Evolutionary conservation across 129 eudicot species (phyloP).

Genomic region (Centrapalus pauciflorus): DNA sequence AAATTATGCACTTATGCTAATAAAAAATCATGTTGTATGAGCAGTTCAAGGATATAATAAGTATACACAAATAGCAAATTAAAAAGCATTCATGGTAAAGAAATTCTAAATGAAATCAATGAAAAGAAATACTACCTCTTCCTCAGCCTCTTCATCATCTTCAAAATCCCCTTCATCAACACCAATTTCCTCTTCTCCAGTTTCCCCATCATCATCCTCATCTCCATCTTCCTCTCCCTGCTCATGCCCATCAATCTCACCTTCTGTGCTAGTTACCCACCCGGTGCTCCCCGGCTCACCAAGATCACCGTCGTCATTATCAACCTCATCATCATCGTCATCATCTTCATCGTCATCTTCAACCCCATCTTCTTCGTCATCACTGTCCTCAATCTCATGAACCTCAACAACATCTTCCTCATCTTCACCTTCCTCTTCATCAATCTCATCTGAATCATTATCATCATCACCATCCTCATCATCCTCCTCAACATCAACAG

Average conservation of each 20-base stretch:
- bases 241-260: slow-evolving; percentile 97
- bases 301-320: slow-evolving; percentile 50
- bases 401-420: slow-evolving; percentile 89
- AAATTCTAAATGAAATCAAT: neutral
- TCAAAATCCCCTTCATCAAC: slow-evolving; percentile 69
- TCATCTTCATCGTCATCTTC: slow-evolving; percentile 67
- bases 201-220: slow-evolving; percentile 94
- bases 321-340: slow-evolving; percentile 60
- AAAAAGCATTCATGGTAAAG: neutral
- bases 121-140: slow-evolving; percentile 50
- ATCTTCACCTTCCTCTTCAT: slow-evolving; percentile 76
- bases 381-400: slow-evolving; percentile 78
- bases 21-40: neutral
- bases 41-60: neutral
- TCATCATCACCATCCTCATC: slow-evolving; percentile 65
- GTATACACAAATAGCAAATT: neutral
- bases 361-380: slow-evolving; percentile 78
- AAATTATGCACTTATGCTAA: neutral
- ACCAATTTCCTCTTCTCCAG: slow-evolving; percentile 82
- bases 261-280: slow-evolving; percentile 70
- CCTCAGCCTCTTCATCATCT: slow-evolving; percentile 81
- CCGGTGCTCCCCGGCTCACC: slow-evolving; percentile 64
- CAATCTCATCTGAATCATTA: slow-evolving; percentile 70
- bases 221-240: slow-evolving; percentile 96
- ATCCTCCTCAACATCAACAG: slow-evolving; percentile 41